Evolutionary conservation across 2,329 filamentous ascomycete species (phyloP).

Genomic region (Ascocoryne sarcoides): DNA sequence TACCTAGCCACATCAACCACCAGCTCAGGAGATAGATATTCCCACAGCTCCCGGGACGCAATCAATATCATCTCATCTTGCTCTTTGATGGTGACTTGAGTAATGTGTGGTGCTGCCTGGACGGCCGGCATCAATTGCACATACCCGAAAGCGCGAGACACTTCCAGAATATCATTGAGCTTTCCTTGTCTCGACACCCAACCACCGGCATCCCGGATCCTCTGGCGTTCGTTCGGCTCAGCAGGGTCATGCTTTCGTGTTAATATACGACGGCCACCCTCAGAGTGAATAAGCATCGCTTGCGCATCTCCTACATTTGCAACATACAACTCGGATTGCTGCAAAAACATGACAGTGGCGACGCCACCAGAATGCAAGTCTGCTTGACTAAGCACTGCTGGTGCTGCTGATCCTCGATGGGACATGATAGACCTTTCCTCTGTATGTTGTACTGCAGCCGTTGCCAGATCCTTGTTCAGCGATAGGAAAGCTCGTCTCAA

Average conservation of each 20-base stretch:
- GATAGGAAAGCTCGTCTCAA: slow-evolving; percentile 77
- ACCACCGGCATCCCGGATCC: slow-evolving; percentile 88
- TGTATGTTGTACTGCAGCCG: slow-evolving; percentile 68
- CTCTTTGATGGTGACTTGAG: slow-evolving; percentile 69
- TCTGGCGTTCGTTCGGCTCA: slow-evolving; percentile 70
- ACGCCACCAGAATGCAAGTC: slow-evolving; percentile 86
- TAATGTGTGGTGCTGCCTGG: slow-evolving; percentile 80
- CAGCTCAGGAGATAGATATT: slow-evolving; percentile 81
- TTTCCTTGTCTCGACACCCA: slow-evolving; percentile 94
- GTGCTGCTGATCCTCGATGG: slow-evolving; percentile 62
- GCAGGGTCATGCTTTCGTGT: slow-evolving; percentile 92
- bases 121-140: slow-evolving; percentile 87
- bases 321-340: slow-evolving; percentile 82
- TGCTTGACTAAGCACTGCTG: slow-evolving; percentile 75
- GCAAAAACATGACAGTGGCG: slow-evolving; percentile 83
- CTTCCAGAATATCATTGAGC: slow-evolving; percentile 82
- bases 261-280: slow-evolving; percentile 73
- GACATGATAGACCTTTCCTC: slow-evolving; percentile 61
- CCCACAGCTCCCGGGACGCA: slow-evolving; percentile 90
- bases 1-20: slow-evolving; percentile 85
- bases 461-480: slow-evolving; percentile 90
- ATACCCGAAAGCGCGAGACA: slow-evolving; percentile 93
- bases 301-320: slow-evolving; percentile 95
- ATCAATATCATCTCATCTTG: slow-evolving; percentile 90
- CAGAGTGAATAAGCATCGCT: slow-evolving; percentile 87